These are phyloP conservation scores for Trypethelium eluteriae DNA, from an alignment of 495 filamentous ascomycete genomes.

Conservation along the genomic window DNA sequence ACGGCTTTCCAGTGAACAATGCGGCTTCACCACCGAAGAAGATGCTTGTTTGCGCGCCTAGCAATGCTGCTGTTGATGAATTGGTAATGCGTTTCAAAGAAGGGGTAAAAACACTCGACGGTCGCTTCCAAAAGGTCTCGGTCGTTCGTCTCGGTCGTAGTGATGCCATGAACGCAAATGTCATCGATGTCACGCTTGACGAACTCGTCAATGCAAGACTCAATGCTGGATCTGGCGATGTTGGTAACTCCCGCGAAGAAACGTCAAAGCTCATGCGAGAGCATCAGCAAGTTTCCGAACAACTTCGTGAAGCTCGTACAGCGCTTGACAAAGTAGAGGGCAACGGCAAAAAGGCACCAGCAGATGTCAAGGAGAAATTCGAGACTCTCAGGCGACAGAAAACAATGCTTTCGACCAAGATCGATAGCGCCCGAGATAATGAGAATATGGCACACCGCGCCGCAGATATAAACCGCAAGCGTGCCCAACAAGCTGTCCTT, in stretches of 20 bases:
- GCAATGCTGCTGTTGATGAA: conserved; percentile 96
- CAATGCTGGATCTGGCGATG: conserved; percentile 41
- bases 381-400: conserved; percentile 63
- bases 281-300: conserved; percentile 65
- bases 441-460: conserved; percentile 69
- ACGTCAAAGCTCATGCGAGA: conserved; percentile 74
- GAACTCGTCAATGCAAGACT: conserved; percentile 75
- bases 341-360: conserved; percentile 57
- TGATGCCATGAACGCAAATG: conserved; percentile 85
- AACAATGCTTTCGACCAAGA: conserved; percentile 64
- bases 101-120: conserved; percentile 72
- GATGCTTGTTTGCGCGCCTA: conserved; percentile 88
- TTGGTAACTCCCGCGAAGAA: conserved; percentile 45
- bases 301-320: conserved; percentile 54
- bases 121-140: conserved; percentile 62
- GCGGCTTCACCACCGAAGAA: conserved; percentile 53
- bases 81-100: conserved; percentile 86
- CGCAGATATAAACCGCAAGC: conserved; percentile 73
- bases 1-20: conserved; percentile 12
- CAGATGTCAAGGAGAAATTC: conserved; percentile 54
- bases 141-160: conserved; percentile 86
- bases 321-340: neutral
- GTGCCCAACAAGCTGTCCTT: conserved; percentile 83
- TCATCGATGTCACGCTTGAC: conserved; percentile 87
- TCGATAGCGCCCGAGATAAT: conserved; percentile 77